These are phyloP conservation scores for Orbilia ellipsospora DNA, from an alignment of 2,329 filamentous ascomycete genomes.

Conservation along the genomic window DNA sequence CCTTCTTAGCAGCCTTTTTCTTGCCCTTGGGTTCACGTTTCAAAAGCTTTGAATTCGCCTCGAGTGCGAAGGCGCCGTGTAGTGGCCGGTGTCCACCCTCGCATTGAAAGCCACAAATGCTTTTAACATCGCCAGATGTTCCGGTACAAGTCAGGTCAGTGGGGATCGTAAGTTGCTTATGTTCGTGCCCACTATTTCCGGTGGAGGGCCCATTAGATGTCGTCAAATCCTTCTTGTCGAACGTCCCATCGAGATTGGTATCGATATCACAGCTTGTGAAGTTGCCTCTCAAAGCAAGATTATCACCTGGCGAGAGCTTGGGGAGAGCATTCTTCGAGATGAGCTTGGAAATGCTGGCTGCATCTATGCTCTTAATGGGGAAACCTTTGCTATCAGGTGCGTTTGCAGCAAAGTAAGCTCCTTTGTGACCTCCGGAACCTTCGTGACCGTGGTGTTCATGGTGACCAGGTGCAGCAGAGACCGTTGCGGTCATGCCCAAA, in stretches of 20 bases:
- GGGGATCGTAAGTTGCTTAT: not conserved
- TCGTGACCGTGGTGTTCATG: not conserved
- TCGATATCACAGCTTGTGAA: not conserved
- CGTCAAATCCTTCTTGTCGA: not conserved
- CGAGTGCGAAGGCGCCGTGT: not conserved
- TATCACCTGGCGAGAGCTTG: slow-evolving; percentile 1
- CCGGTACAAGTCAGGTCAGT: not conserved
- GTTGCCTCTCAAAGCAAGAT: not conserved
- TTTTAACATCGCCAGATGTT: slow-evolving; percentile 1
- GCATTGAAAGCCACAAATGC: not conserved
- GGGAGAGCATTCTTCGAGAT: slow-evolving; percentile 3
- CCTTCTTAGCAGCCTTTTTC: not conserved
- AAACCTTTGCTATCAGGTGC: not conserved
- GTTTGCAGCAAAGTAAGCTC: not conserved
- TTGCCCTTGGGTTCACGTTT: slow-evolving; percentile 2
- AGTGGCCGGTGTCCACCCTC: not conserved
- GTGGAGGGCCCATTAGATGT: not conserved
- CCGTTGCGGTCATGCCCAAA: not conserved
- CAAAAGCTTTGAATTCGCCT: not conserved
- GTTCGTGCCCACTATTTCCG: not conserved
- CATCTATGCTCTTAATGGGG: not conserved
- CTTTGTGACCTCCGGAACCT: too few species aligned
- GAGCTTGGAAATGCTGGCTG: slow-evolving; percentile 1
- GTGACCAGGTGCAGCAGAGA: not conserved
- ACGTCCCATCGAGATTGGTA: slow-evolving; percentile 4